A percentile compares a stretch with the other conserved stretches of the same genome.
Conservation (phyloP, 2,329 filamentous ascomycete species). For the Cladosporium sp. region DNA sequence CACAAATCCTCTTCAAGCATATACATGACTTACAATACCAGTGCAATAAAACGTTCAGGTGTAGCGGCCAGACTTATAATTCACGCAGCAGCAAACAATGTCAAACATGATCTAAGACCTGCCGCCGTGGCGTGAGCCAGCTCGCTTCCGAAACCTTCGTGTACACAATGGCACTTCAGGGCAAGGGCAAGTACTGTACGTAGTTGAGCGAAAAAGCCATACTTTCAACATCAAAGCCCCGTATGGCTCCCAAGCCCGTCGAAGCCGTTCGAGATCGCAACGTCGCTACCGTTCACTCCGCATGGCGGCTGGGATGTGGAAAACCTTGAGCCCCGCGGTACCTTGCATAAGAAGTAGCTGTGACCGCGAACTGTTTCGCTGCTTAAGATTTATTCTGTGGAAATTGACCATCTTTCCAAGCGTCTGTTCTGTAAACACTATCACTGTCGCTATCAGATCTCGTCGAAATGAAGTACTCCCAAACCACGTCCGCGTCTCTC, state of each 20-base stretch:
- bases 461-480: constrained; percentile 1
- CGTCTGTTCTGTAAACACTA: not conserved
- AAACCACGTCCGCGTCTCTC: not conserved
- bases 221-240: constrained; percentile 13
- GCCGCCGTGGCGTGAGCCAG: constrained; percentile 10
- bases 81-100: too few relatives aligned
- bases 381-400: too few relatives aligned
- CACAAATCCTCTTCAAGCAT: too few relatives aligned
- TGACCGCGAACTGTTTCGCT: not conserved
- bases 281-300: not conserved
- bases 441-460: not conserved
- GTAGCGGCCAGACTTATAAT: too few relatives aligned
- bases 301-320: not conserved
- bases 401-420: too few relatives aligned
- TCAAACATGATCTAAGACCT: too few relatives aligned
- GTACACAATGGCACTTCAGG: not conserved
- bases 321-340: constrained; percentile 6
- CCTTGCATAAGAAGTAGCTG: not conserved
- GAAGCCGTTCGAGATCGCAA: not conserved
- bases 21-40: too few relatives aligned
- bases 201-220: not conserved
- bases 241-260: not conserved
- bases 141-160: constrained; percentile 3
- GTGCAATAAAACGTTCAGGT: too few relatives aligned
- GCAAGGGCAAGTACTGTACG: not conserved